Conservation (phyloP, 495 filamentous ascomycete species). For the Neurospora discreta region DNA sequence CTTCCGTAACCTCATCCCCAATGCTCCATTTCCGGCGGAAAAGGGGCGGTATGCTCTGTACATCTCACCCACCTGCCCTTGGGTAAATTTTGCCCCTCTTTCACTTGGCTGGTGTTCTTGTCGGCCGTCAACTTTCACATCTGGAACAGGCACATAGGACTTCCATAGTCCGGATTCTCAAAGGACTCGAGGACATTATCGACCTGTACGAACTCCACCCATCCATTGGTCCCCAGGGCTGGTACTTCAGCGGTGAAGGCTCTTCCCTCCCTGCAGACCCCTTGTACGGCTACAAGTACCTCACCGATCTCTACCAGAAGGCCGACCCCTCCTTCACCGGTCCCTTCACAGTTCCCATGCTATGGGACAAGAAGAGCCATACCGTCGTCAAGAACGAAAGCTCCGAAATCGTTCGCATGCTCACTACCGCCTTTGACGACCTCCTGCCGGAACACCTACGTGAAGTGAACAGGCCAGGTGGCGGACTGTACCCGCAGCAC, state of each 20-base stretch:
- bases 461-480: constrained; percentile 36
- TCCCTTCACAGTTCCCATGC: constrained; percentile 57
- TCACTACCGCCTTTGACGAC: constrained; percentile 61
- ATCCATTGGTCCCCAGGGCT: constrained; percentile 45
- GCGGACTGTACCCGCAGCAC: constrained; percentile 45
- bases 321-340: constrained; percentile 51
- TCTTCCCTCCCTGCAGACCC: constrained; percentile 46
- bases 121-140: not conserved
- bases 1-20: constrained; percentile 39
- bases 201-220: constrained; percentile 45
- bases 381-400: constrained; percentile 70
- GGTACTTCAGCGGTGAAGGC: constrained; percentile 51
- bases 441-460: constrained; percentile 50
- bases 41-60: constrained; percentile 61
- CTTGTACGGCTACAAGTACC: constrained; percentile 48
- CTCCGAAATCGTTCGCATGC: constrained; percentile 61
- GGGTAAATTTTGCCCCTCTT: constrained; percentile 26
- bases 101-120: not conserved
- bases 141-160: constrained; percentile 47
- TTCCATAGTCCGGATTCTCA: constrained; percentile 50
- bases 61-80: constrained; percentile 55
- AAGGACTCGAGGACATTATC: constrained; percentile 54
- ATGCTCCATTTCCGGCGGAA: constrained; percentile 49
- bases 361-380: constrained; percentile 59
- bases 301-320: constrained; percentile 56